Conservation (phyloP, 2,329 filamentous ascomycete genomes). For the Lachnellula cervina region DNA sequence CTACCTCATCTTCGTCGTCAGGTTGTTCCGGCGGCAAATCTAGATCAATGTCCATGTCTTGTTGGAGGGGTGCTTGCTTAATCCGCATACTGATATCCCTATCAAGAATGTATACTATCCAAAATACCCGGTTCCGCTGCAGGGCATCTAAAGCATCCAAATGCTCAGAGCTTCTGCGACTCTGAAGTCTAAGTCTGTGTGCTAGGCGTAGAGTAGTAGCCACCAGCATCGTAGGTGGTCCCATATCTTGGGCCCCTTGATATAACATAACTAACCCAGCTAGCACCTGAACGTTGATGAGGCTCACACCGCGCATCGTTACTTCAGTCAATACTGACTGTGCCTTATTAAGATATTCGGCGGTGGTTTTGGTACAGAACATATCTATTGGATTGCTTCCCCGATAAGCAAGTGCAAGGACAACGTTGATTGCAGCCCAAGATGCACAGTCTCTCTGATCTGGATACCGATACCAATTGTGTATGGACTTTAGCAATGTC, state of each 20-base stretch:
- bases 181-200: conserved; percentile 23
- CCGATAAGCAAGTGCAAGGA: conserved; percentile 27
- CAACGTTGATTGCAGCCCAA: conserved; percentile 31
- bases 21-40: conserved; percentile 19
- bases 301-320: conserved; percentile 22
- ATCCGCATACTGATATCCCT: conserved; percentile 27
- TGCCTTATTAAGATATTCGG: conserved; percentile 25
- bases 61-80: conserved; percentile 24
- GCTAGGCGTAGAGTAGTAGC: conserved; percentile 26
- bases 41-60: conserved; percentile 25
- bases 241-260: conserved; percentile 25
- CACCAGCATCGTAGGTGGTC: conserved; percentile 27
- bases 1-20: conserved; percentile 11
- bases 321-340: conserved; percentile 29
- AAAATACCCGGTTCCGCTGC: conserved; percentile 29
- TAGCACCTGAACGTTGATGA: conserved; percentile 31
- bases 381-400: conserved; percentile 11
- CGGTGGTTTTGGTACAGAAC: conserved; percentile 8
- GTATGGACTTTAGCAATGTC: conserved; percentile 19
- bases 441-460: conserved; percentile 22
- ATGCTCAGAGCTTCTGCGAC: conserved; percentile 15
- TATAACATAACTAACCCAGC: conserved; percentile 30
- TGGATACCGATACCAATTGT: conserved; percentile 19
- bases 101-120: conserved; percentile 31
- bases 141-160: conserved; percentile 15